Evolutionary conservation across 2,329 filamentous ascomycete genomes (phyloP).

Genomic region (Cercospora beticola): DNA sequence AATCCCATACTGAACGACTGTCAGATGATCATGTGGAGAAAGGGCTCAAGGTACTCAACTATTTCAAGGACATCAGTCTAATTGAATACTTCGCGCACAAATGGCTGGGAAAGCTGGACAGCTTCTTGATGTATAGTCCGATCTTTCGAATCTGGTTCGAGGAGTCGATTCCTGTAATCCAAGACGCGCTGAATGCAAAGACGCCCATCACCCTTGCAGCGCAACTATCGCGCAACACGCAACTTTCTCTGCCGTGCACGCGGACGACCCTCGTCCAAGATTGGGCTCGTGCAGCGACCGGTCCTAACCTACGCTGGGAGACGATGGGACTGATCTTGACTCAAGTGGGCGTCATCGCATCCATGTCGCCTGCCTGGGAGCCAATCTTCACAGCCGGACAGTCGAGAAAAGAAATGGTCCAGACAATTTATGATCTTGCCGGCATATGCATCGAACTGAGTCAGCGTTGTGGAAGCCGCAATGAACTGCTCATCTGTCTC

Average conservation of each 20-base stretch:
- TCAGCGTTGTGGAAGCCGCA: slow-evolving; percentile 26
- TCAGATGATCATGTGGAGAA: slow-evolving; percentile 16
- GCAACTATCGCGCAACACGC: slow-evolving; percentile 42
- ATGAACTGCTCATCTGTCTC: slow-evolving; percentile 25
- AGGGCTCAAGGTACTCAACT: slow-evolving; percentile 21
- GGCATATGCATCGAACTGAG: slow-evolving; percentile 27
- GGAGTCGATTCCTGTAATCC: slow-evolving; percentile 17
- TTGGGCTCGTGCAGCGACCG: slow-evolving; percentile 39
- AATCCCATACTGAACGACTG: slow-evolving; percentile 13
- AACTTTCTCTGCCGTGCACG: slow-evolving; percentile 35
- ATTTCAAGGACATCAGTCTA: slow-evolving; percentile 12
- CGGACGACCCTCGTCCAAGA: slow-evolving; percentile 36
- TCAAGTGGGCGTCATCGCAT: slow-evolving; percentile 35
- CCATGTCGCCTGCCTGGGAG: slow-evolving; percentile 24
- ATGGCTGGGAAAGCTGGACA: slow-evolving; percentile 14
- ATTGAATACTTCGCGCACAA: slow-evolving; percentile 17
- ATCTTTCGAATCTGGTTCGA: slow-evolving; percentile 28
- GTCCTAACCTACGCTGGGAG: slow-evolving; percentile 43
- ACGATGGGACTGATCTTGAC: slow-evolving; percentile 41
- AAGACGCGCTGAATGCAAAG: slow-evolving; percentile 16
- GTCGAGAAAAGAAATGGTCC: slow-evolving; percentile 6
- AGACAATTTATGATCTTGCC: slow-evolving; percentile 14
- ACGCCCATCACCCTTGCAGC: slow-evolving; percentile 37
- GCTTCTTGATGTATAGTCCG: slow-evolving; percentile 21
- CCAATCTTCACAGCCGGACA: slow-evolving; percentile 15